phyloP scores from a whole-genome alignment of 2,329 filamentous ascomycete genomes.

The Beauveria medogensis region DNA sequence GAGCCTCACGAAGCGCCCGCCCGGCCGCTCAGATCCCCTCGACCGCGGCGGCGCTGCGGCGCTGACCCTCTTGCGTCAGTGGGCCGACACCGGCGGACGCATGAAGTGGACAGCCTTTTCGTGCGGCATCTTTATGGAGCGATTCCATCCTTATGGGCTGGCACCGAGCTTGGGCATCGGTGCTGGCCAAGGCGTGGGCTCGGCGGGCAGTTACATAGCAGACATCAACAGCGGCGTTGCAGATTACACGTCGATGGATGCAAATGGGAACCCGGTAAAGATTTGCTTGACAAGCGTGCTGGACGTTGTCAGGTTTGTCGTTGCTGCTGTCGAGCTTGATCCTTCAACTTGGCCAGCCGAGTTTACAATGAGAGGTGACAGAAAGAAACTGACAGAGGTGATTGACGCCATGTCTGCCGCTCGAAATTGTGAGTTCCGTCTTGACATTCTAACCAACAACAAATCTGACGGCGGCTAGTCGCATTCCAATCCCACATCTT shows the following conservation, averaged over 20 bases:
- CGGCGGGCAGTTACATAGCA: constrained; percentile 58
- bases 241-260: constrained; percentile 50
- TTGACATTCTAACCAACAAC: background rate
- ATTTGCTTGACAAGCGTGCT: constrained; percentile 61
- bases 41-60: constrained; percentile 54
- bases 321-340: constrained; percentile 57
- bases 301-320: constrained; percentile 64
- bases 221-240: constrained; percentile 51
- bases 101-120: constrained; percentile 65
- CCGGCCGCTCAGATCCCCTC: constrained; percentile 42
- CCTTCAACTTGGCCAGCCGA: constrained; percentile 57
- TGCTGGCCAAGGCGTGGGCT: constrained; percentile 49
- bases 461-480: constrained; percentile 21
- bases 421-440: constrained; percentile 36
- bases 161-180: constrained; percentile 33
- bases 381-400: constrained; percentile 52
- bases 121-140: constrained; percentile 69
- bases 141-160: constrained; percentile 62
- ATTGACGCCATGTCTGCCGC: constrained; percentile 40
- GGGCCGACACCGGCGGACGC: constrained; percentile 31
- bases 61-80: constrained; percentile 47
- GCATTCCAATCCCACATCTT: constrained; percentile 30
- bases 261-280: constrained; percentile 39
- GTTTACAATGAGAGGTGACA: constrained; percentile 61
- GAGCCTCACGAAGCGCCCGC: constrained; percentile 43